Evolutionary conservation across 371 early-diverging fungal genomes (phyloP).

Genomic region (Mortierella sp.): DNA sequence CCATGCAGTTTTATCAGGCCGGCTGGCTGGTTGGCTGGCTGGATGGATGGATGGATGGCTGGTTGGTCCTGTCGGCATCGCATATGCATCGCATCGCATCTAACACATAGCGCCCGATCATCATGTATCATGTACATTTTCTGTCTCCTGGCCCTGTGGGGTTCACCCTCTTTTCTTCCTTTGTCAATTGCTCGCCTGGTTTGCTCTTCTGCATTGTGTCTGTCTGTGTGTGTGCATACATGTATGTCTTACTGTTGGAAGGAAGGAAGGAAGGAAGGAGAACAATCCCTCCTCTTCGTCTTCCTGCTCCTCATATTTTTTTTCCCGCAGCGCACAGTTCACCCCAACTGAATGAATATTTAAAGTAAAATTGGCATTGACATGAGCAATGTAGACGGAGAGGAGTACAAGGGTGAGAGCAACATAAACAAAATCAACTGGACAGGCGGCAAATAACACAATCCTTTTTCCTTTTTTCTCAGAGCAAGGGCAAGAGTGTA

Average conservation of each 20-base stretch:
- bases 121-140: background rate
- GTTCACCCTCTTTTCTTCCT: background rate
- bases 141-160: slow-evolving; percentile 8
- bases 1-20: background rate
- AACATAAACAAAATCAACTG: background rate
- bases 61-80: background rate
- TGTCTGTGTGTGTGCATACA: background rate
- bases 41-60: no score
- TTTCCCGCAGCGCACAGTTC: slow-evolving; percentile 31
- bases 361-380: background rate
- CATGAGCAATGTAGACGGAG: background rate
- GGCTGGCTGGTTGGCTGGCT: no score
- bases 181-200: background rate
- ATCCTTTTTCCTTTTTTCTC: background rate
- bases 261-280: background rate
- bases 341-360: slow-evolving; percentile 7
- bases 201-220: no score
- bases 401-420: slow-evolving; percentile 1
- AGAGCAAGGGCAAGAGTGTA: no score
- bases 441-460: background rate
- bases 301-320: no score
- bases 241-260: background rate
- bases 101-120: background rate
- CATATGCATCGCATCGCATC: slow-evolving; percentile 1
- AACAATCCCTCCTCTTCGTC: background rate